Evolutionary conservation across 768 basidiomycete genomes (phyloP), one percentile per base, ranked within the genome.

Genomic region (Naganishia friedmannii): DNA sequence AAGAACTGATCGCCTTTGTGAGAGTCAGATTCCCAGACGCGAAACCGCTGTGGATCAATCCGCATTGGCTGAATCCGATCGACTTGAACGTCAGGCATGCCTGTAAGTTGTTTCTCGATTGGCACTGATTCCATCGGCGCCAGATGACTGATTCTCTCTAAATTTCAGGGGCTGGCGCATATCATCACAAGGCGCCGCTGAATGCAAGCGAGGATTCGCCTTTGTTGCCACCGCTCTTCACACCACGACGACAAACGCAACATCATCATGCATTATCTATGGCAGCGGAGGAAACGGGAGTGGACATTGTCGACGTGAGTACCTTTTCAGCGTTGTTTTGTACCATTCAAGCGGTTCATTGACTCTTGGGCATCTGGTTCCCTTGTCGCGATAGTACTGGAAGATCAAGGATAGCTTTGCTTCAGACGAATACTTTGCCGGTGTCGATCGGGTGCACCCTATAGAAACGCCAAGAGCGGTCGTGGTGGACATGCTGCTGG

Each of bases 401-500:
- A 68, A 68, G 45, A 37, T 68, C 55, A 68, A 68, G 51, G 67
- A 68, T 23, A 57, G 54, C 54, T 68, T 68, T 56, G 32, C 54
- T n/a, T 7, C 67, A 26, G 55, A 68, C 7, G 55, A 57, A 5
- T 68, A 57, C 67, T 68, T 55, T 55, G 15, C 34, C 23, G 54
- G 54, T 17, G n/a, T 57, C 21, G 67, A 68, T 46, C 23, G 54
- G 34, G 67, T 68, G 13, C 54, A 68, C 28, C 67, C 67, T 54
- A 57, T 42, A 37, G 46, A 42, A 7, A 21, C 12, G 17, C 67
- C 67, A 23, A 26, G 67, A 31, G 54, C 56, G 26, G 67, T 56
- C 37, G 58, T 68, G 67, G 42, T 57, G 23, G 67, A 68, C 37
- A 68, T 68, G 67, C 29, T 68, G 54, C 29, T 68, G 54, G 67